Base-by-base conservation (phyloP, 2,329 filamentous ascomycete species). In the Calonectria pteridis region DNA sequence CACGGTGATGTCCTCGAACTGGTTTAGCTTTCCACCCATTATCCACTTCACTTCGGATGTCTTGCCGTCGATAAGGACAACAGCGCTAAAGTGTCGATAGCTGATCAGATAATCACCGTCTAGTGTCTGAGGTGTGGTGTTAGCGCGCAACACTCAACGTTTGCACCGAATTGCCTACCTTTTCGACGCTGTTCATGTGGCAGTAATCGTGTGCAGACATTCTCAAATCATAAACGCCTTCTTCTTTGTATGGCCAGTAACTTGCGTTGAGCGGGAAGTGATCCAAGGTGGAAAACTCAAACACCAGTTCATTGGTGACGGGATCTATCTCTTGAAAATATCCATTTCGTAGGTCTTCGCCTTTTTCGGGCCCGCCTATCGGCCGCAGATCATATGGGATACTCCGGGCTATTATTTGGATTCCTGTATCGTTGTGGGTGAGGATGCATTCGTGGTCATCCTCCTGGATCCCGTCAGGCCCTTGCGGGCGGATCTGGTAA, bases 101-200 rank as follows among this genome's bases (percentile, higher is more conserved):
- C 65, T 67, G 49, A 67, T 13, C 11, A 67, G 20, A 14, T 28
- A 67, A 46, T 67, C 50, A 16, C 65, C 65, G 23, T 67, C 65
- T 6, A 26, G 63, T 5, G 63, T 65, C 51, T 55, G 14, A 14
- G 5, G 29, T 18, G 10, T 16, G 20, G 23, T 28, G 64, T 67
- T 13, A 67, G 49, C 20, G 11, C 9, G 18, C 9, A 10, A 40
- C 43, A 6, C 9, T 6, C 6, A 23, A 20, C 9, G 16, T 26
- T n/a, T 5, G 20, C 2, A 16, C 20, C 16, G 14, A 7, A 14
- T 4, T 26, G 13, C n/a, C 28, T 53, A 67, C 64, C 64, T 67
- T 67, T 20, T 67, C 49, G 5, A 55, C 49, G 33, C 65, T 67
- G n/a, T 67, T 67, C 65, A 67, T 67, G 14, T 67, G 65, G 20